Percentiles rank a stretch among this genome's conserved stretches.
phyloP scores from a whole-genome alignment of 2,329 filamentous ascomycete genomes.

The Eurotiales sp. region DNA sequence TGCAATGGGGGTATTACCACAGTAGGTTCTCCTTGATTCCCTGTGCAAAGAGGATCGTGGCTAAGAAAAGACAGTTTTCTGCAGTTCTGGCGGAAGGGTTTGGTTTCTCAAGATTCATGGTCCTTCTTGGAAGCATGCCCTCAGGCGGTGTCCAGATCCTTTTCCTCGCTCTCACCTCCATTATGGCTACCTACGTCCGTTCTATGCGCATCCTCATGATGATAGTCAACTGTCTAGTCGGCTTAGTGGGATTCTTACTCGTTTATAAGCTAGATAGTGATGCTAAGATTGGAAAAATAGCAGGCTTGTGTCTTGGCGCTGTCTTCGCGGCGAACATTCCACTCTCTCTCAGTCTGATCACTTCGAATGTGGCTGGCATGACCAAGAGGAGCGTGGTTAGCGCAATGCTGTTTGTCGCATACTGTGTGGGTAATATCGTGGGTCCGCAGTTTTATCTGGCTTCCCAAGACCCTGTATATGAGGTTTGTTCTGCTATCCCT shows the following conservation, averaged over 20 bases:
- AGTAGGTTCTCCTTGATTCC: conserved; percentile 19
- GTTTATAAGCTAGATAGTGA: conserved; percentile 27
- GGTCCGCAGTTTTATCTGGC: conserved; percentile 32
- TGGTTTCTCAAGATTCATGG: conserved; percentile 20
- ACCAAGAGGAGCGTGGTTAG: conserved; percentile 34
- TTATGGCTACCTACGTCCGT: conserved; percentile 24
- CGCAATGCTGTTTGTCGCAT: conserved; percentile 49
- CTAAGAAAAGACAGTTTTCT: conserved; percentile 18
- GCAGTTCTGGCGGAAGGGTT: conserved; percentile 15
- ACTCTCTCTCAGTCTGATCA: conserved; percentile 31
- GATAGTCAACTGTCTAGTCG: conserved; percentile 27
- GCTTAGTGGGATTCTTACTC: conserved; percentile 31
- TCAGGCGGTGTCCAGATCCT: conserved; percentile 30
- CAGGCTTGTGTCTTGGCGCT: conserved; percentile 27
- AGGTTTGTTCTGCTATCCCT: conserved; percentile 19
- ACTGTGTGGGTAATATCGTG: conserved; percentile 33
- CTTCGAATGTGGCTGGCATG: conserved; percentile 34
- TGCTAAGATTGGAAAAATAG: conserved; percentile 26
- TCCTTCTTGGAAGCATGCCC: conserved; percentile 37
- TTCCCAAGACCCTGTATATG: conserved; percentile 29
- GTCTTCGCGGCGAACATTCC: conserved; percentile 36
- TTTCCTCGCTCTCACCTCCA: conserved; percentile 29
- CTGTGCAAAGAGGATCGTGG: conserved; percentile 13
- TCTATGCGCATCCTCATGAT: conserved; percentile 30
- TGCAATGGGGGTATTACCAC: conserved; percentile 34